These are phyloP conservation scores for Silene vulgaris DNA, from an alignment of 179 eudicot genomes.

Conservation along the genomic window DNA sequence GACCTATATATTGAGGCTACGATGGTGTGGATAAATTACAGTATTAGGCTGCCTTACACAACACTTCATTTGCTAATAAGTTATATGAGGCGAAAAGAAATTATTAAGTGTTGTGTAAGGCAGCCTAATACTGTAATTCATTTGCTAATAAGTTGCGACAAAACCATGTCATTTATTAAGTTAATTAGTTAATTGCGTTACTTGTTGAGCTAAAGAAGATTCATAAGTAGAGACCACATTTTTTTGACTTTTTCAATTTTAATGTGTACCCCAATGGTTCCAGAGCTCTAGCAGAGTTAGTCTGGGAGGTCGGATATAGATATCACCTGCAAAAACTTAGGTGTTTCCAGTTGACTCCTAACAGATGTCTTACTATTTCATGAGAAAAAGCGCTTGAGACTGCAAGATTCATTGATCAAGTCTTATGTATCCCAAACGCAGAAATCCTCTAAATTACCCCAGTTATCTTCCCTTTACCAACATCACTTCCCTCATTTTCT, in stretches of 20 bases:
- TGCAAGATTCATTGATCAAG: background rate
- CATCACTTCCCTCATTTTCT: background rate
- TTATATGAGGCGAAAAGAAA: background rate
- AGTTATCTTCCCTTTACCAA: background rate
- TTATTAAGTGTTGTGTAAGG: background rate
- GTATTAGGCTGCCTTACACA: too few species aligned
- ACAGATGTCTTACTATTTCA: background rate
- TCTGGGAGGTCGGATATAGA: background rate
- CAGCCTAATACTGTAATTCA: background rate
- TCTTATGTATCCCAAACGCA: background rate
- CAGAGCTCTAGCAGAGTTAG: background rate
- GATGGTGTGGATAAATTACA: background rate
- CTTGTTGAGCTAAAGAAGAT: background rate
- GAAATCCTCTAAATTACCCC: background rate
- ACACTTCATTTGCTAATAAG: too few species aligned
- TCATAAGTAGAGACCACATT: background rate
- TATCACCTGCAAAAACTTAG: background rate
- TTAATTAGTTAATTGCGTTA: background rate
- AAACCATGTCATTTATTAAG: background rate
- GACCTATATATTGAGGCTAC: background rate
- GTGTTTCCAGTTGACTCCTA: background rate
- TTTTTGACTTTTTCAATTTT: background rate
- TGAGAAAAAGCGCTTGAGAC: background rate
- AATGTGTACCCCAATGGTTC: background rate
- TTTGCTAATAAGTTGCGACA: background rate